Evolutionary conservation across 2,329 filamentous ascomycete genomes (phyloP).

Genomic region (Trichoderma polysporum): DNA sequence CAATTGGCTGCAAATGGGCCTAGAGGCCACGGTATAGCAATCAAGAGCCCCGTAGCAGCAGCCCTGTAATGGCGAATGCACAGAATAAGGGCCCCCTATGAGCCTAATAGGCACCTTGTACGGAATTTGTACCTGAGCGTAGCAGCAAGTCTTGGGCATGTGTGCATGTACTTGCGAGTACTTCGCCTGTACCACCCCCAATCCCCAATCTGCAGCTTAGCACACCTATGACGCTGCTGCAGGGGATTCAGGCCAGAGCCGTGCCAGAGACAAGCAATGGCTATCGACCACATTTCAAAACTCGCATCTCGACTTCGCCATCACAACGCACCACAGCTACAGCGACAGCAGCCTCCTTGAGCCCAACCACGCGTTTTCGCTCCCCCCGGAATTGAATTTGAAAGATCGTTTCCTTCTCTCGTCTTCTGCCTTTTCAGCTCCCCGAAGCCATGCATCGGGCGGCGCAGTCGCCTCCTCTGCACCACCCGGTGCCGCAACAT

Average conservation of each 20-base stretch:
- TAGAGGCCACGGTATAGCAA: constrained; percentile 13
- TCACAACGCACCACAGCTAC: not conserved
- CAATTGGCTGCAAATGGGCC: not conserved
- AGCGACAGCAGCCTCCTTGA: not conserved
- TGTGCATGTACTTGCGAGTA: not conserved
- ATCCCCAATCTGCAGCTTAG: not conserved
- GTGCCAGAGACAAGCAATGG: not conserved
- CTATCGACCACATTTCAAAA: constrained; percentile 34
- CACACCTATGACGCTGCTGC: constrained; percentile 28
- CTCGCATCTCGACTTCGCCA: constrained; percentile 12
- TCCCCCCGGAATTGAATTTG: constrained; percentile 17
- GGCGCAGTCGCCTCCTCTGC: constrained; percentile 85
- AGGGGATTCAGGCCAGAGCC: not conserved
- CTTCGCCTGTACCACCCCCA: not conserved
- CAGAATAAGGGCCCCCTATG: no score
- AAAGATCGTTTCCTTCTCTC: constrained; percentile 24
- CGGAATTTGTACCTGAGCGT: not conserved
- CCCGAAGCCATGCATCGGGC: constrained; percentile 72
- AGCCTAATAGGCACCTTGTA: not conserved
- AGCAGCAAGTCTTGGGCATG: not conserved
- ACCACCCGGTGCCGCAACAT: constrained; percentile 97
- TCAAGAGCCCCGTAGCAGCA: not conserved
- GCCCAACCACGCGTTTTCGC: not conserved
- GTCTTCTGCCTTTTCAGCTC: constrained; percentile 3
- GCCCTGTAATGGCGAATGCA: not conserved